Evolutionary conservation across 371 early-diverging fungal genomes (phyloP).

Genomic region (Batrachochytrium dendrobatidis): DNA sequence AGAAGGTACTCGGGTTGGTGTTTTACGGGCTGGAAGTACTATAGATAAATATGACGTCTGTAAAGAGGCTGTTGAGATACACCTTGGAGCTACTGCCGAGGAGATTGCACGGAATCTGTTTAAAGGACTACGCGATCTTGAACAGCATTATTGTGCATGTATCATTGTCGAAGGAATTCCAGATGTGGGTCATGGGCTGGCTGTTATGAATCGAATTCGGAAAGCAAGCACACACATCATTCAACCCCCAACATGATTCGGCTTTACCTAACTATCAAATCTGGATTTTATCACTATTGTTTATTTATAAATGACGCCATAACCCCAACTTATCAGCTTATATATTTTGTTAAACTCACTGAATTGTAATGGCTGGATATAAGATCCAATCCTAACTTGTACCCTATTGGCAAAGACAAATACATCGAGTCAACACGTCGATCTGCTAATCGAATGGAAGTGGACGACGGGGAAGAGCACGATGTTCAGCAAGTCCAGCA

Average conservation of each 20-base stretch:
- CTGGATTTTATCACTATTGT: too few relatives aligned
- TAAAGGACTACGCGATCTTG: slow-evolving; percentile 72
- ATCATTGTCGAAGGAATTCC: slow-evolving; percentile 87
- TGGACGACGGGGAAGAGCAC: slow-evolving; percentile 17
- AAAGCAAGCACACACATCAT: slow-evolving; percentile 75
- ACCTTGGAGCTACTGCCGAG: slow-evolving; percentile 12
- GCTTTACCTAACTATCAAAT: too few relatives aligned
- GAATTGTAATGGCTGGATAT: too few relatives aligned
- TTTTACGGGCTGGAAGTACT: neutral
- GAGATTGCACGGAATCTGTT: slow-evolving; percentile 78
- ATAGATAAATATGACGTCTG: neutral
- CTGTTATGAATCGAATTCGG: slow-evolving; percentile 95
- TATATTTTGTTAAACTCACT: too few relatives aligned
- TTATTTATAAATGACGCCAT: too few relatives aligned
- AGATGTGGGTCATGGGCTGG: slow-evolving; percentile 80
- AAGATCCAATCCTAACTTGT: too few relatives aligned
- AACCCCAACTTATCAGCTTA: too few relatives aligned
- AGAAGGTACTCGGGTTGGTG: too few relatives aligned
- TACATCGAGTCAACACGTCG: too few relatives aligned
- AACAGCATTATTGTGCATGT: slow-evolving; percentile 52
- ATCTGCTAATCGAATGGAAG: slow-evolving; percentile 35
- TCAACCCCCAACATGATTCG: too few relatives aligned
- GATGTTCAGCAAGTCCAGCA: slow-evolving; percentile 46
- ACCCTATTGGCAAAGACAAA: too few relatives aligned
- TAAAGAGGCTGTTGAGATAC: slow-evolving; percentile 5